Conservation (phyloP, 2,329 filamentous ascomycete species). For the Diaporthe citri region DNA sequence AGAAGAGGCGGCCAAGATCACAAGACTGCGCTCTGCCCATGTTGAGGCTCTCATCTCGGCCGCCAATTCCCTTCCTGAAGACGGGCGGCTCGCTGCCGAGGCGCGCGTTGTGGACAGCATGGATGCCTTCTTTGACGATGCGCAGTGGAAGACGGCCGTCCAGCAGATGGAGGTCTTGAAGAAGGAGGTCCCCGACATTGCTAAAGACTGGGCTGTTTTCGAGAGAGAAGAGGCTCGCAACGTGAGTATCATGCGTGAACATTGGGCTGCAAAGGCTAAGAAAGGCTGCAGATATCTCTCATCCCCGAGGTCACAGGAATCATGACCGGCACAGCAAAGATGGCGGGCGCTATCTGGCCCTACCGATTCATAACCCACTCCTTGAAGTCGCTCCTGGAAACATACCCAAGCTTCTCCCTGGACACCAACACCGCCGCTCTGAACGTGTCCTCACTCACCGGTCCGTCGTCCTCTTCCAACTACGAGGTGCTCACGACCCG, state of each 20-base stretch:
- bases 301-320: background rate
- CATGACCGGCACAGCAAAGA: background rate
- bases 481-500: slow-evolving; percentile 58
- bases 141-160: background rate
- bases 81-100: background rate
- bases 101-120: slow-evolving; percentile 5
- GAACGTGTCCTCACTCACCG: slow-evolving; percentile 38
- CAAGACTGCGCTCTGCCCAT: background rate
- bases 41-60: background rate
- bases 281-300: background rate
- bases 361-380: background rate
- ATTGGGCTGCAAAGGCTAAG: no score
- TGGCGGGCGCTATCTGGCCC: background rate
- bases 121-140: slow-evolving; percentile 3
- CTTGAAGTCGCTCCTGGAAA: background rate
- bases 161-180: background rate
- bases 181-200: background rate
- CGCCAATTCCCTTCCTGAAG: background rate
- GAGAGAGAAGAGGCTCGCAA: background rate
- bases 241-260: background rate
- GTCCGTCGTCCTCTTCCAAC: slow-evolving; percentile 30
- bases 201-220: background rate
- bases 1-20: background rate
- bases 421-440: slow-evolving; percentile 65
- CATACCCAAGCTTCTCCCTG: slow-evolving; percentile 45